Evolutionary conservation across 768 basidiomycete species (phyloP), one percentile per base, ranked within the genome.

Genomic region (Psilocybe cyanescens): DNA sequence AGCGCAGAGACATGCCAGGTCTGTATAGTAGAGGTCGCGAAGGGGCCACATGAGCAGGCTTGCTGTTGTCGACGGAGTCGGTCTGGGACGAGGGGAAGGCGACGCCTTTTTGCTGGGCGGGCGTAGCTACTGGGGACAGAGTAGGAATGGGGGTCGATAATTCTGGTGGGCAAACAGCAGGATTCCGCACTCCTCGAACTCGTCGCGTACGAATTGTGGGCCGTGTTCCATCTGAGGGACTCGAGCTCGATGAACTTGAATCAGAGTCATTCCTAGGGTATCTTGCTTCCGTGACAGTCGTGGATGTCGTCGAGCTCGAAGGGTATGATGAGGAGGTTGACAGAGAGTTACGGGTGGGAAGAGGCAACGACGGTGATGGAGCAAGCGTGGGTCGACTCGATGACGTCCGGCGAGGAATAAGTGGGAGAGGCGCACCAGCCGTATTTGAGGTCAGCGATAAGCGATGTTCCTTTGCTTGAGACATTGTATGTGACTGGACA

Each of bases 401-500:
- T 17, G 64, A 68, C 8, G 67, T 65, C 65, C 88, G 78, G 56
- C 87, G 83, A 39, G 90, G 87, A 55, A 90, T 79, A 54, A 83
- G 76, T 14, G 89, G 88, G n/a, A 90, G 81, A 57, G 88, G 82
- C 7, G 77, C 76, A 2, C 84, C 81, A 33, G 89, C 86, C 31
- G 79, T 73, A 72, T 87, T 90, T 45, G 84, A 75, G 60, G 75
- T 70, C 50, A 75, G 75, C 50, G 78, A 67, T 62, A 74, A 67
- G 33, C 69, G 67, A 57, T 71, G 69, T 61, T 78, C 70, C 63
- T 73, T 72, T 8, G 71, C 59, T 45, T 76, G 72, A 53, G 75
- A 72, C 75, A 77, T 76, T 67, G 72, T 72, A 59, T 74, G 72
- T 24, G 74, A 68, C 45, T 75, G 74, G 7, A 72, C 61, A 49